Base-by-base conservation (phyloP, 2,329 filamentous ascomycete genomes). In the Penicillium brasilianum region DNA sequence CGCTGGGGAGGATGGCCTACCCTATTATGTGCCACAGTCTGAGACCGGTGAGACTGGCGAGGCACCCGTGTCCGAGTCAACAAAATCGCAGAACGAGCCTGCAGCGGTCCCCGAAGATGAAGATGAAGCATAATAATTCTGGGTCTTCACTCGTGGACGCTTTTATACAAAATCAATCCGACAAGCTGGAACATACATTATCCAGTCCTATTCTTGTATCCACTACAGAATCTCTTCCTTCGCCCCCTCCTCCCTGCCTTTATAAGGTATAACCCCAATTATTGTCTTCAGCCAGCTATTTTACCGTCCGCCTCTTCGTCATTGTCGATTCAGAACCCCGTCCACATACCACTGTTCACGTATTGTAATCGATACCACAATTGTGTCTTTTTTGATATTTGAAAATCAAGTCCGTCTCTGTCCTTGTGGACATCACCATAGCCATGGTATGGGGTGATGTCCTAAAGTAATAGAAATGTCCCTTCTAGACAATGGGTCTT, bases 1-100 rank as follows among this genome's bases (percentile, higher is more conserved):
- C 74, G 91, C 92, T 9, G 94, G 97, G 71, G 94, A 98, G 61
- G 92, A 96, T 66, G 92, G 82, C 6, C 78, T 81, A 57, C 78
- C 80, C 3, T 84, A 79, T 60, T 80, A 77, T 61, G 74, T 74
- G 22, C 72, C 73, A n/a, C 60, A 71, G 22, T 60, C 70, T 4
- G 62, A 68, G 44, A 55, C 62, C 36, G 63, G 59, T 14, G 65
- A 67, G 51, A 53, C 57, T 30, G 64, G 63, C 13, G 64, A 69
- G 41, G 61, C 66, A 28, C 57, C 69, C 44, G 41, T 59, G 16
- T 18, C 58, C 10, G 69, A 71, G 36, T 53, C 71, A n/a, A 53
- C 64, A 32, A 57, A 56, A 52, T 56, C 65, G 14, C 53, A 25
- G n/a, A 11, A 36, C 1, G 64, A 67, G 51, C 30, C 65, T 7